Evolutionary conservation across 2,329 filamentous ascomycete species (phyloP), one percentile per base, ranked within the genome.

Genomic region (Colletotrichum higginsianum): DNA sequence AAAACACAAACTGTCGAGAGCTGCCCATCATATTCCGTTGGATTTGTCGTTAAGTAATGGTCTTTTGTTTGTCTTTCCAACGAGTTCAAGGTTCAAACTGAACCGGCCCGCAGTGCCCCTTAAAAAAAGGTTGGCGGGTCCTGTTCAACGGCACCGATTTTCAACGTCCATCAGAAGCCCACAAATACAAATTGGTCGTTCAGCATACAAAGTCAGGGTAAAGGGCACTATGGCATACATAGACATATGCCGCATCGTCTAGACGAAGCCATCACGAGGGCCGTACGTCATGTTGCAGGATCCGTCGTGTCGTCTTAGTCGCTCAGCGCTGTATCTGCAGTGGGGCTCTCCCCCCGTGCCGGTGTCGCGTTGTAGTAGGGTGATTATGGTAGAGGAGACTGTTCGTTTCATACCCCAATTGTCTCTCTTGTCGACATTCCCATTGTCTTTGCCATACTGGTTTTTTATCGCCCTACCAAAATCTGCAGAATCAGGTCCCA

Each of bases 51-150:
- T 40, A 4, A 11, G 30, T 7, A 30, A 6, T 30, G 30, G 7
- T 30, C 7, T 1, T 30, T 30, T 8, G 21, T 6, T n/a, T 21
- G 53, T 56, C 7, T 60, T n/a, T 53, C 13, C n/a, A 38, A n/a
- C 38, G 23, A n/a, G 40, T 64, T 16, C 21, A 38, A 38, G 21
- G n/a, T 23, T 35, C 21, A 52, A 16, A 42, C 35, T 38, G 53
- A 38, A n/a, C 23, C 44, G n/a, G 40, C 42, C 47, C 6, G 40
- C 16, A n/a, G 52, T 57, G 18, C 23, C 61, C 53, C 30, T 69
- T 60, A 23, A 60, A 69, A 69, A 50, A 69, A 60, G 47, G 61
- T 55, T 69, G 21, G 9, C 13, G 15, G 66, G 47, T 8, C 46
- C n/a, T 46, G 18, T 47, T 53, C 46, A 52, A 52, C 44, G 60